A percentile compares a stretch with the other conserved stretches of the same genome.
Evolutionary conservation across 768 basidiomycete genomes (phyloP).

Genomic region (Boletellus sp.): DNA sequence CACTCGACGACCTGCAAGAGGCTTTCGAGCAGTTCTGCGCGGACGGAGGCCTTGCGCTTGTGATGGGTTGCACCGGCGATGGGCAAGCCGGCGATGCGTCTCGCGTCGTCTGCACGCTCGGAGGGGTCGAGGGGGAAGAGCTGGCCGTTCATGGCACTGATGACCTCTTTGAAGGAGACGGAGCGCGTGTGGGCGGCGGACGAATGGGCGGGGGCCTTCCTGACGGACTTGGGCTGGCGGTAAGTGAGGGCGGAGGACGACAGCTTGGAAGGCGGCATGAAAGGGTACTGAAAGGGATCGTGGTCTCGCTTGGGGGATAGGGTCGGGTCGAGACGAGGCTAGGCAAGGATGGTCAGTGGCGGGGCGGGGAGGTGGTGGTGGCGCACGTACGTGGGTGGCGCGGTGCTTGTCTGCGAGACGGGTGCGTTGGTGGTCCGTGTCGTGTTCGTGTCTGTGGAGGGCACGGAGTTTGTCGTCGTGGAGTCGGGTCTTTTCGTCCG

Average conservation of each 20-base stretch:
- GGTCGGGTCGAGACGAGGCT: conserved; percentile 17
- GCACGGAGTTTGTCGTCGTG: conserved; percentile 38
- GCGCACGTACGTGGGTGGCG: conserved; percentile 18
- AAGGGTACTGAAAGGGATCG: conserved; percentile 32
- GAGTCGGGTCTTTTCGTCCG: conserved; percentile 42
- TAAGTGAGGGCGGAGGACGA: conserved; percentile 6
- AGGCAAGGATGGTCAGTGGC: conserved; percentile 1
- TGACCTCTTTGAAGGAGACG: conserved; percentile 55
- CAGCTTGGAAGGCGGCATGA: conserved; percentile 26
- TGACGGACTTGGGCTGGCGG: conserved; percentile 15
- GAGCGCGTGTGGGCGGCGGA: conserved; percentile 27
- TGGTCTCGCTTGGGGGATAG: conserved; percentile 15
- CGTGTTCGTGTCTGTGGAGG: conserved; percentile 31
- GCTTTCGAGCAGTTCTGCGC: conserved; percentile 39
- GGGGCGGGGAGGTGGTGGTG: neutral
- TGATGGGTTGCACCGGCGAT: conserved; percentile 14
- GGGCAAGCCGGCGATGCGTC: conserved; percentile 25
- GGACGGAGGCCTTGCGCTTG: conserved; percentile 19
- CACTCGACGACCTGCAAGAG: conserved; percentile 44
- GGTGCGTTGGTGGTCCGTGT: conserved; percentile 26
- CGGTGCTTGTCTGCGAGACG: conserved; percentile 20
- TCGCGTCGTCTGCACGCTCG: conserved; percentile 32
- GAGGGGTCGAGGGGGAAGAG: conserved; percentile 46
- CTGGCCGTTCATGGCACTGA: conserved; percentile 54
- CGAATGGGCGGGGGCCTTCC: conserved; percentile 1